Evolutionary conservation across 257 asterid genomes (phyloP), one percentile per base, ranked within the genome.

Genomic region (Solanum raphanifolium): DNA sequence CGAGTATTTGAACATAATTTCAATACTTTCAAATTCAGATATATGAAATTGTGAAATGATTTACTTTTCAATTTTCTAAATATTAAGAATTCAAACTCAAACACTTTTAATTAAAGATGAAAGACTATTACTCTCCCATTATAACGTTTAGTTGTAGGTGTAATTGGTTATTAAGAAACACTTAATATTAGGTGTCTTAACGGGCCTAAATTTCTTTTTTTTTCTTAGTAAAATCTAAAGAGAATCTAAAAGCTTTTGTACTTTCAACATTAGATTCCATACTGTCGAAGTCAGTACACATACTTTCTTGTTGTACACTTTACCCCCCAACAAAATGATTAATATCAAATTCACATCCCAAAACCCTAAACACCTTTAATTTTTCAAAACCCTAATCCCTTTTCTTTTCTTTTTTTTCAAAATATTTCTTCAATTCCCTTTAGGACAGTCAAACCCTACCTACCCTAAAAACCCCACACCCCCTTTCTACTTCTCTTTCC

Each of bases 381-480:
- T 0, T n/a, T 48, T 16, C 69, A 48, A 46, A 81, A 29, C 85
- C 85, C 85, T 81, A 81, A 46, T 81, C 69, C 20, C 7, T 58
- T 29, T 5, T 7, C 13, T 29, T 81, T 12, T 46, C 31, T 9
- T 5, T 18, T 13, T 13, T 15, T 21, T 46, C 65, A 76, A 69
- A 39, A 13, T 76, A 9, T 79, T 43, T 81, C 36, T 9, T 15
- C 66, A 81, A 46, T 46, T 38, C 20, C 36, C 87, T 7, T 89
- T 91, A 89, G 95, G 95, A 90, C 95, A 92, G 89, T 86, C 88
- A 25, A 83, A 78, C 75, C 89, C 88, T 87, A 84, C 89, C 89
- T 93, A 92, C 89, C 91, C 94, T 94, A 90, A 90, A 91, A 86
- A 88, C 87, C 78, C 87, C 91, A 20, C 38, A 20, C 31, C 31